These are phyloP conservation scores for Marchantia polymorpha DNA, from an alignment of 225 moss, liverwort and hornwort species.

Conservation along the genomic window DNA sequence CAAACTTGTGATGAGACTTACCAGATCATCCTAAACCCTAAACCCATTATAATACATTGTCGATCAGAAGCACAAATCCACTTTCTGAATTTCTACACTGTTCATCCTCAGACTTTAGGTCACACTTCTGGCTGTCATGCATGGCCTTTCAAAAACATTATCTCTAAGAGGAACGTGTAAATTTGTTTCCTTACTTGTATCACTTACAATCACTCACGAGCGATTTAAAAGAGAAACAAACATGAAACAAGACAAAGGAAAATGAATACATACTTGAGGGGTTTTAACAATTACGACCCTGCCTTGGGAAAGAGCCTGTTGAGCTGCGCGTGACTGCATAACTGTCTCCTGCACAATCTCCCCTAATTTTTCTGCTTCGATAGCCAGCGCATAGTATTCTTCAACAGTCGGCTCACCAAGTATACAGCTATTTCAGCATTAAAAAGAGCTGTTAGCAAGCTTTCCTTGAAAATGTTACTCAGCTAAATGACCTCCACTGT, in stretches of 20 bases:
- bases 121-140: too few relatives aligned
- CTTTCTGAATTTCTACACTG: too few relatives aligned
- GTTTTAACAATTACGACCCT: slow-evolving; percentile 80
- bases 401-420: slow-evolving; percentile 89
- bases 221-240: neutral
- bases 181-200: neutral
- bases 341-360: slow-evolving; percentile 78
- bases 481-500: too few relatives aligned
- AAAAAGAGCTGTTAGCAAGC: too few relatives aligned
- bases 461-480: too few relatives aligned
- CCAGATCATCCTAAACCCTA: too few relatives aligned
- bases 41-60: too few relatives aligned
- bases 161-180: neutral
- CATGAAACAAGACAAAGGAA: neutral
- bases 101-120: too few relatives aligned
- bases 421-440: slow-evolving; percentile 53
- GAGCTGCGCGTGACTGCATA: slow-evolving; percentile 87
- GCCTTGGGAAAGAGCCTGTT: slow-evolving; percentile 87
- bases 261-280: slow-evolving; percentile 43
- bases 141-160: neutral
- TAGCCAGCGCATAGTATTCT: slow-evolving; percentile 71
- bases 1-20: too few relatives aligned
- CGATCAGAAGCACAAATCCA: too few relatives aligned
- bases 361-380: slow-evolving; percentile 79
- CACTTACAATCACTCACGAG: neutral